Base-by-base conservation (phyloP, 257 asterid species). In the Ligustrum vulgare region DNA sequence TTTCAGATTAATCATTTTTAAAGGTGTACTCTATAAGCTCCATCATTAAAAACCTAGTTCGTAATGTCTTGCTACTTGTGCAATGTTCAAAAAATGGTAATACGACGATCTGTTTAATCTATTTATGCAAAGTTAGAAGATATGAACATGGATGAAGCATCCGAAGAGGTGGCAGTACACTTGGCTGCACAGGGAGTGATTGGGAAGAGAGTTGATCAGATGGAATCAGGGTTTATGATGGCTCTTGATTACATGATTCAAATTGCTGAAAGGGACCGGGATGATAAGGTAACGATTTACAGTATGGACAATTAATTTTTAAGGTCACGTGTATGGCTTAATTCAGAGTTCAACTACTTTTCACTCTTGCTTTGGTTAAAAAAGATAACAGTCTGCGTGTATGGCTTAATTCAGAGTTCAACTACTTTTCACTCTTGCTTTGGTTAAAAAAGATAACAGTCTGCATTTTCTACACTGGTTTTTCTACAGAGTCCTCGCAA, bases 111-210 rank as follows among this genome's bases (percentile, higher is more conserved):
- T 69, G 67, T 35, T 66, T 74, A 65, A 45, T 72, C 28, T 58
- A 70, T 77, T 10, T 77, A 62, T 84, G 77, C 64, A 70, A 33
- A 92, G 98, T 84, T 92, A 87, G 96, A 89, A 84, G 99, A 94
- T 79, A 88, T 91, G 99, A 87, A 89, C 84, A 92, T 92, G 94
- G 98, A 91, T 75, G 97, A 92, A 77, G 91, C 97, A 71, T 86
- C 91, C 15, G 98, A 92, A 86, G 94, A 92, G 75, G 91, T 92
- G 69, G 98, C 98, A 6, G 91, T 94, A 41, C 90, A 92, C 69
- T 83, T 94, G 84, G 95, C 94, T 78, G 99, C 98, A 47, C 98
- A 94, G 68, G 98, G 99, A 89, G 98, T 92, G 77, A 92, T 94
- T 78, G 98, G 98, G 80, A 92, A 92, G 89, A 88, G 98, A 89